Evolutionary conservation across 345 rosid genomes (phyloP), one percentile per base, ranked within the genome.

Genomic region (Brassica cretica): DNA sequence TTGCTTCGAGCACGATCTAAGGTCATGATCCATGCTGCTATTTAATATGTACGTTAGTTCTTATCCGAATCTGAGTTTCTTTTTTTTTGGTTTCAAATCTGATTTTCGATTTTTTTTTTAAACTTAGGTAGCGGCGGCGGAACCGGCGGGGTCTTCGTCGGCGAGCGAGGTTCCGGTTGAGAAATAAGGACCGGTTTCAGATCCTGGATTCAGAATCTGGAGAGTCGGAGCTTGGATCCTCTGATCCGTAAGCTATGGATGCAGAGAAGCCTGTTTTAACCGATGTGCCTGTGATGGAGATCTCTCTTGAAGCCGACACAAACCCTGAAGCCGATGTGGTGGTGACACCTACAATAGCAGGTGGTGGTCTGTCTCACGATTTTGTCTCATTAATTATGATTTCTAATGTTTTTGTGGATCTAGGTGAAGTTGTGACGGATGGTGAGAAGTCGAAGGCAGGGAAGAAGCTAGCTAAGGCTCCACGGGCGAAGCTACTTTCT

Each of bases 401-500:
- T 19, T 19, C 21, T 19, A 19, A 19, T 19, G 21, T 74, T 2
- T 71, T 73, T 72, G 62, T 80, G 72, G 69, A 51, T 78, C 82
- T 82, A 86, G 91, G 82, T 78, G 94, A 70, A 80, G 72, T 24
- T 18, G 67, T 59, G 16, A 15, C 63, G 5, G 76, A 80, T 70
- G 61, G 46, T 32, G 76, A 64, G 32, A 80, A 80, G 64, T 64
- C 79, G 0, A 80, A 80, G 68, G 60, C 78, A 3, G 82, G 32
- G 24, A 80, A 74, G 82, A 80, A 80, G 55, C 71, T 79, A 0
- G 73, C 76, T 77, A 90, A 86, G 71, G 80, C 76, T 78, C 92
- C 94, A 11, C 93, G 97, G 98, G 98, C 87, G 29, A 89, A 89
- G 83, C 90, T 95, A 75, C 92, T 95, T 75, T 93, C 98, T 1